phyloP scores from a whole-genome alignment of 1,284 basidiomycete genomes.

The Malassezia pachydermatis region DNA sequence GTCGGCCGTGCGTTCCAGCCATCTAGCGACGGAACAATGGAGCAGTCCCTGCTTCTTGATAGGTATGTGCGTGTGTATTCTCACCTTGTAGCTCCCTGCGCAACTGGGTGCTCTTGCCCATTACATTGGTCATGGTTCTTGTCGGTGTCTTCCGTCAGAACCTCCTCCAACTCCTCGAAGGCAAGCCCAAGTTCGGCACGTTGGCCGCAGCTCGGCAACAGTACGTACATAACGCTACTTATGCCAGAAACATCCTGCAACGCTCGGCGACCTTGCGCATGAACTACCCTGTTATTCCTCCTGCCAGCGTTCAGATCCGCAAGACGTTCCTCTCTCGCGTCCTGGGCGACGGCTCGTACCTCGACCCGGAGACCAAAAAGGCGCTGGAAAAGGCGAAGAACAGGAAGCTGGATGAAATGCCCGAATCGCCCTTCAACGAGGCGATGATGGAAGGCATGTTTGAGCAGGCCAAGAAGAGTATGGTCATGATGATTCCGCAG shows the following conservation, averaged over 20 bases:
- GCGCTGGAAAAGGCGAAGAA: constrained; percentile 3
- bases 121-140: constrained; percentile 94
- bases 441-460: constrained; percentile 95
- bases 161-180: constrained; percentile 74
- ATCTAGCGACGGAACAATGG: constrained; percentile 3
- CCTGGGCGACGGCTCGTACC: constrained; percentile 34
- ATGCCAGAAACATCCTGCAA: constrained; percentile 31
- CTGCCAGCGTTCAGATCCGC: constrained; percentile 28
- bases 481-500: constrained; percentile 56
- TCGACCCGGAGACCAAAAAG: constrained; percentile 27
- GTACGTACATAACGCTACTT: constrained; percentile 54
- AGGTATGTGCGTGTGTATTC: not conserved
- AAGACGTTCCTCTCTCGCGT: constrained; percentile 29
- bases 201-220: constrained; percentile 79
- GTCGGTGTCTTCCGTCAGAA: constrained; percentile 91
- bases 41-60: constrained; percentile 14
- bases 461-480: constrained; percentile 97
- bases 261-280: constrained; percentile 28
- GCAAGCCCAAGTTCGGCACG: constrained; percentile 69
- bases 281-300: constrained; percentile 35
- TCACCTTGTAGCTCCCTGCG: constrained; percentile 33
- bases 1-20: not conserved
- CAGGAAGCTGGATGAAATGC: constrained; percentile 18
- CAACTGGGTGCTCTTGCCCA: constrained; percentile 75
- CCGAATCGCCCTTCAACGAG: constrained; percentile 52